Evolutionary conservation across 192 early-diverging fungal species (phyloP), one percentile per base, ranked within the genome.

Genomic region (Umbelopsis sp.): DNA sequence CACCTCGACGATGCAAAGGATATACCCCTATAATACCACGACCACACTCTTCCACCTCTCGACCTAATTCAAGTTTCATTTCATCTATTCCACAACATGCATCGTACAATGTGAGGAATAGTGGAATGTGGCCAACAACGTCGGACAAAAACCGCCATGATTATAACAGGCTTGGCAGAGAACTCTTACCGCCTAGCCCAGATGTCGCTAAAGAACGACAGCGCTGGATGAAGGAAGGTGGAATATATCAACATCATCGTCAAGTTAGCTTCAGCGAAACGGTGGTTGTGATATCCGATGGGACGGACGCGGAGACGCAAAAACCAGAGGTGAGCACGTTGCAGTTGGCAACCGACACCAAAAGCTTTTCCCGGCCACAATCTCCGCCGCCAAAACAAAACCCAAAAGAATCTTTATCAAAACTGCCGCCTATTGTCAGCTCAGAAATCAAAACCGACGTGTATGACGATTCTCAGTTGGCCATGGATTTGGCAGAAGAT

Each of bases 341-440:
- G 25, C 27, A 61, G 35, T 13, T 25, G 33, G 22, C 27, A 61
- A 22, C 11, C 16, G 27, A 61, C 21, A 52, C 18, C 51, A 25
- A 12, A 49, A 49, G 48, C 48, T 49, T 49, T 49, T 49, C 48
- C 48, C 15, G 15, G 9, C 55, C 55, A 18, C 55, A 61, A 61
- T 61, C 55, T 61, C 55, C 55, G 55, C 55, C 55, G 4, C 55
- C 55, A 61, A 61, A 61, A 61, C 55, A 61, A n/a, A 35, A 35
- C 30, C 55, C 55, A 35, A 61, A n/a, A 61, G 55, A 25, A 30
- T 25, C 55, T 16, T 49, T 61, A 52, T 25, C 51, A 22, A 25
- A 52, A 25, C 21, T 49, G 48, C 48, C 46, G 46, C 46, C 48
- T 1, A 16, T 16, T 3, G 15, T 49, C 48, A 49, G 48, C 48